A percentile compares a stretch with the other conserved stretches of the same genome.
Conservation (phyloP, 805 yeast species). For the Ogataea nakhonphanomensis region DNA sequence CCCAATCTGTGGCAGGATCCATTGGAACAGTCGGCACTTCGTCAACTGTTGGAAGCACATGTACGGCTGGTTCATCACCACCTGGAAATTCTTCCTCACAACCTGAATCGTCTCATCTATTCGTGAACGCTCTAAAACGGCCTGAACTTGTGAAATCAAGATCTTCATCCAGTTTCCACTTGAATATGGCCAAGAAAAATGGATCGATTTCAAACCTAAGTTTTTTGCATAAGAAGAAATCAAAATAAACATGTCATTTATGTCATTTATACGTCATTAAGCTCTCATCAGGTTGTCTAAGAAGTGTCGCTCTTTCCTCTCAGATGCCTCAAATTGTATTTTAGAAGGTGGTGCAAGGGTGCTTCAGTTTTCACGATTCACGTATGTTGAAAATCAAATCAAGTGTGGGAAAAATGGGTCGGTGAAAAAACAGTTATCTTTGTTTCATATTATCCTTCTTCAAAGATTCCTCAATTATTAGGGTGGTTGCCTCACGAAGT, state of each 20-base stretch:
- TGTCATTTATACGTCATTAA: not conserved
- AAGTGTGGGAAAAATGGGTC: slow-evolving; percentile 11
- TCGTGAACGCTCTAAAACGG: slow-evolving; percentile 12
- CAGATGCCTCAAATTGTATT: too few species aligned
- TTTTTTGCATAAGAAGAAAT: slow-evolving; percentile 23
- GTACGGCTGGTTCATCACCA: slow-evolving; percentile 2
- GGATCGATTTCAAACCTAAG: slow-evolving; percentile 25
- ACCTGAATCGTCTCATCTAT: slow-evolving; percentile 2
- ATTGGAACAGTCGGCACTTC: too few species aligned
- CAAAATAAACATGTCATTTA: not conserved
- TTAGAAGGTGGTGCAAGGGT: slow-evolving; percentile 4
- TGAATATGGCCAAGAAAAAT: slow-evolving; percentile 21
- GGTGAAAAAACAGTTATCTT: slow-evolving; percentile 8
- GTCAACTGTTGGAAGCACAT: too few species aligned
- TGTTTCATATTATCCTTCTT: slow-evolving; percentile 5
- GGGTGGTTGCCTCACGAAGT: not conserved
- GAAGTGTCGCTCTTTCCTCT: too few species aligned
- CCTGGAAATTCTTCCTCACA: not conserved
- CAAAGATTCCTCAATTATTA: not conserved
- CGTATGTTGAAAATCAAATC: slow-evolving; percentile 21
- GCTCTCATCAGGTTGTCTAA: too few species aligned
- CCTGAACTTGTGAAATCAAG: slow-evolving; percentile 18
- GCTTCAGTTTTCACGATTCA: slow-evolving; percentile 1
- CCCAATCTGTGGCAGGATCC: not conserved
- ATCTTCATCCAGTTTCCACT: slow-evolving; percentile 21